Percentiles rank a stretch among this genome's conserved stretches.
phyloP scores from a whole-genome alignment of 768 basidiomycete genomes.

The Inosperma sp. region DNA sequence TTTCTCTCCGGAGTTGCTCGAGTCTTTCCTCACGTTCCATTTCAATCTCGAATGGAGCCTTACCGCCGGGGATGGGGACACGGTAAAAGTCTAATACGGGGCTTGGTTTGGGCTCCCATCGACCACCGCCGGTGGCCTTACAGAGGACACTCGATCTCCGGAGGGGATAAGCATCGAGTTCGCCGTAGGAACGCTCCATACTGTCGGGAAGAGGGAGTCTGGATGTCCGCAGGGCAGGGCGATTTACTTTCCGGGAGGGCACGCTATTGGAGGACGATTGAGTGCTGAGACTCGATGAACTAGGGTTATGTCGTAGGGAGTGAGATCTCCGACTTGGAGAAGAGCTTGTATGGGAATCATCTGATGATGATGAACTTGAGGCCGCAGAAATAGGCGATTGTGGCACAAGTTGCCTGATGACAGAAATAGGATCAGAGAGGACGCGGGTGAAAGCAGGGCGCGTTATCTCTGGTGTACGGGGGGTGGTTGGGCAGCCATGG shows the following conservation, averaged over 20 bases:
- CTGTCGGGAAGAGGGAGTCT: slow-evolving; percentile 39
- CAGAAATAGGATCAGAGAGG: slow-evolving; percentile 37
- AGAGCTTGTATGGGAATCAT: slow-evolving; percentile 21
- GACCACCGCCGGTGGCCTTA: slow-evolving; percentile 74
- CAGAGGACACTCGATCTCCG: slow-evolving; percentile 61
- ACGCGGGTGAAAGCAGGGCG: slow-evolving; percentile 34
- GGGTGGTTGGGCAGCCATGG: slow-evolving; percentile 49
- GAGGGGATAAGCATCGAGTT: slow-evolving; percentile 71
- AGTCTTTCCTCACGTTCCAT: slow-evolving; percentile 64
- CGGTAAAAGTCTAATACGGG: slow-evolving; percentile 45
- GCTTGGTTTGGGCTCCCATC: slow-evolving; percentile 68
- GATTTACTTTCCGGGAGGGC: slow-evolving; percentile 22
- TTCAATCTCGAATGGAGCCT: slow-evolving; percentile 63
- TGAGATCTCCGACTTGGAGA: slow-evolving; percentile 26
- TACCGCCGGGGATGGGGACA: slow-evolving; percentile 59
- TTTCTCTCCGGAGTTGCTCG: slow-evolving; percentile 43
- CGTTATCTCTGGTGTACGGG: slow-evolving; percentile 35
- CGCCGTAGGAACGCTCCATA: slow-evolving; percentile 54
- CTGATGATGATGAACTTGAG: slow-evolving; percentile 22
- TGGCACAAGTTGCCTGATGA: slow-evolving; percentile 33
- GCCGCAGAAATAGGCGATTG: slow-evolving; percentile 31
- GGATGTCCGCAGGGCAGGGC: slow-evolving; percentile 27
- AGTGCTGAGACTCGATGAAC: slow-evolving; percentile 33
- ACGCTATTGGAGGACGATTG: slow-evolving; percentile 32
- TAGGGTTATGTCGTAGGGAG: slow-evolving; percentile 31